Conservation (phyloP, 2,329 filamentous ascomycete species). For the Ceratocystis eucalypticola region DNA sequence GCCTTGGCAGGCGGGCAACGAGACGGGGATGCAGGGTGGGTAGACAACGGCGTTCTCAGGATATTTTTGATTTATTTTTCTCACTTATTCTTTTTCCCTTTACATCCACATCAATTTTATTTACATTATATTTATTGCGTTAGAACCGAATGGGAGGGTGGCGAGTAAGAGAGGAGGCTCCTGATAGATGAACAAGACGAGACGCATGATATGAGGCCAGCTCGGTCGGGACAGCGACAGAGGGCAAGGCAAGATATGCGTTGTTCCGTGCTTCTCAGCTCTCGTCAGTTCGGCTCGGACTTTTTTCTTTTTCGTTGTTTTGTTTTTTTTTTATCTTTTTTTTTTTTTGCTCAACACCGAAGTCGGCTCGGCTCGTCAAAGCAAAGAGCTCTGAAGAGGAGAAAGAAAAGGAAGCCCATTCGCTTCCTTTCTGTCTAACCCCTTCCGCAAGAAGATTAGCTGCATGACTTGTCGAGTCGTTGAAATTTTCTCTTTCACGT, state of each 20-base stretch:
- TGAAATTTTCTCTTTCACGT: neutral
- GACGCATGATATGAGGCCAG: no score
- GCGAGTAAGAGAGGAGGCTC: no score
- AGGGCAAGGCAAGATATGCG: neutral
- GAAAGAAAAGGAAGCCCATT: neutral
- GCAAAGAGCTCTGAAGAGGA: neutral
- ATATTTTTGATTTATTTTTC: constrained; percentile 5
- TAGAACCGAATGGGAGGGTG: neutral
- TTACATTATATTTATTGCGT: neutral
- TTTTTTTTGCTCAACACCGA: neutral
- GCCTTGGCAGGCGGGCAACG: neutral
- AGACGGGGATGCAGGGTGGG: neutral
- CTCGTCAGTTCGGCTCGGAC: no score
- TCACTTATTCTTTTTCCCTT: constrained; percentile 11
- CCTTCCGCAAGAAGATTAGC: neutral
- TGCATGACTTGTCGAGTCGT: neutral
- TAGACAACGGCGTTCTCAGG: constrained; percentile 4
- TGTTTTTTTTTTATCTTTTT: no score
- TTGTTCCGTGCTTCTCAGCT: neutral
- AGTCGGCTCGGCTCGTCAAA: neutral
- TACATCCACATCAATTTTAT: neutral
- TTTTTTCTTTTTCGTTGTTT: no score
- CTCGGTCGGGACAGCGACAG: neutral
- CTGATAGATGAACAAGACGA: no score
- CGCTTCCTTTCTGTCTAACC: neutral